These are phyloP conservation scores for Tetrastigma voinierianum DNA, from an alignment of 164 flowering plant species.

Conservation along the genomic window DNA sequence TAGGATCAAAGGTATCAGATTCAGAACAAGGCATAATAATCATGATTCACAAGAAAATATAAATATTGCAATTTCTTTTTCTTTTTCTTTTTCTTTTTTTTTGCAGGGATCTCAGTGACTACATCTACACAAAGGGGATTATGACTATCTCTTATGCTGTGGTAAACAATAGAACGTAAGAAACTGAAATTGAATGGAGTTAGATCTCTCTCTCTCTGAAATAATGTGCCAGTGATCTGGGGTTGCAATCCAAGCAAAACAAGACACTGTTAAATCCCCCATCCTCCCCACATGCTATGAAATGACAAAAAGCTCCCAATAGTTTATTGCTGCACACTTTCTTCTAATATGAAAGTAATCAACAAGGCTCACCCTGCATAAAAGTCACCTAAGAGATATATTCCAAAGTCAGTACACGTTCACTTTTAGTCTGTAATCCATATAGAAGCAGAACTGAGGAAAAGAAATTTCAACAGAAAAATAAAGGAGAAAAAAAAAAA, in stretches of 20 bases:
- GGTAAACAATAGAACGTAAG: too few relatives aligned
- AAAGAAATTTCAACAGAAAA: conserved; percentile 16
- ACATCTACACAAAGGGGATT: not conserved
- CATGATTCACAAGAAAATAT: conserved; percentile 1
- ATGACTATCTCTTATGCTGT: too few relatives aligned
- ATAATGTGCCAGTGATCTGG: too few relatives aligned
- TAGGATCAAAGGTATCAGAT: not conserved
- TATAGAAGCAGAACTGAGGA: conserved; percentile 22
- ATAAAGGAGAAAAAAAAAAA: conserved; percentile 8
- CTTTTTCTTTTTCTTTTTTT: not conserved
- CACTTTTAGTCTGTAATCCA: conserved; percentile 47
- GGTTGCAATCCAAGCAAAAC: not conserved
- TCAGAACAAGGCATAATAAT: not conserved
- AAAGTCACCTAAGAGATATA: conserved; percentile 28
- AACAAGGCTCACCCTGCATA: conserved; percentile 16
- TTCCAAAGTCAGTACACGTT: conserved; percentile 27
- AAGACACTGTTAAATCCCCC: not conserved
- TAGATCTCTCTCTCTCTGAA: too few relatives aligned
- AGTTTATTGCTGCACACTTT: conserved; percentile 8
- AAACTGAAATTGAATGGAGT: too few relatives aligned
- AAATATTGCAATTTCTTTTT: not conserved
- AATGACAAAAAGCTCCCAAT: conserved; percentile 21
- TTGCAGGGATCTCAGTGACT: not conserved
- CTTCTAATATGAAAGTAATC: conserved; percentile 25
- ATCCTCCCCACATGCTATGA: conserved; percentile 4